Percentiles rank a stretch among this genome's conserved stretches.
These are phyloP conservation scores for Sporisorium reilianum DNA, from an alignment of 1,284 basidiomycete genomes.

Conservation along the genomic window DNA sequence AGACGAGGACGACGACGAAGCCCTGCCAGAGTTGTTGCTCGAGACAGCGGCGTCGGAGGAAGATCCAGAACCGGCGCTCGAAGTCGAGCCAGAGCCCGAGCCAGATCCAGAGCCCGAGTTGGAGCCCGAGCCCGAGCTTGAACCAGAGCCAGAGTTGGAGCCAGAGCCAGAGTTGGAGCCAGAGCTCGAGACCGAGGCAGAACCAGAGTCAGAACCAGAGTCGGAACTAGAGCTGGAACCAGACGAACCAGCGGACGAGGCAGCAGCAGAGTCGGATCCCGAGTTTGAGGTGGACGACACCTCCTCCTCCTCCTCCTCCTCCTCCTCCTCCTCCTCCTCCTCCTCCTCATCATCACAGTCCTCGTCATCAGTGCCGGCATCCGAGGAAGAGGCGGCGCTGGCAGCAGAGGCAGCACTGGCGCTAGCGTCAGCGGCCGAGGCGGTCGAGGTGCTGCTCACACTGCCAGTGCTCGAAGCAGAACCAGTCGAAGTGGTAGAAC, in stretches of 20 bases:
- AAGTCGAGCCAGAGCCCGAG: constrained; percentile 15
- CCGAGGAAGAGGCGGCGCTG: constrained; percentile 6
- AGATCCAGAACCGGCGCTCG: constrained; percentile 14
- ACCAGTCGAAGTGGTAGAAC: constrained; percentile 11
- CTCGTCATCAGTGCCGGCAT: constrained; percentile 9
- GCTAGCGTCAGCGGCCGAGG: constrained; percentile 14
- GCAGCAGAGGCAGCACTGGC: constrained; percentile 18
- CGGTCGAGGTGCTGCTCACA: constrained; percentile 7
- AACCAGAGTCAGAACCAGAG: constrained; percentile 18
- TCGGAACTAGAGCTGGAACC: constrained; percentile 12
- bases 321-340: constrained; percentile 9
- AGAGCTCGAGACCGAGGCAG: constrained; percentile 20
- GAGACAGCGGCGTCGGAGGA: constrained; percentile 18
- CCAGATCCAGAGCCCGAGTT: constrained; percentile 13
- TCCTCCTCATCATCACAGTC: constrained; percentile 28
- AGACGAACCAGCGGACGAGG: constrained; percentile 4
- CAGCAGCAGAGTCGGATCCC: constrained; percentile 9
- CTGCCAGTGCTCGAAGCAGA: constrained; percentile 10
- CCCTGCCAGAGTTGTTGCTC: constrained; percentile 4
- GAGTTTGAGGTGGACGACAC: constrained; percentile 12
- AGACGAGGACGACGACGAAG: constrained; percentile 17
- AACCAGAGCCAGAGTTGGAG: constrained; percentile 16
- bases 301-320: constrained; percentile 13
- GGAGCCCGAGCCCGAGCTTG: constrained; percentile 12
- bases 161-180: constrained; percentile 6